Evolutionary conservation across 129 eudicot species (phyloP).

Genomic region (Escallonia herrerae): DNA sequence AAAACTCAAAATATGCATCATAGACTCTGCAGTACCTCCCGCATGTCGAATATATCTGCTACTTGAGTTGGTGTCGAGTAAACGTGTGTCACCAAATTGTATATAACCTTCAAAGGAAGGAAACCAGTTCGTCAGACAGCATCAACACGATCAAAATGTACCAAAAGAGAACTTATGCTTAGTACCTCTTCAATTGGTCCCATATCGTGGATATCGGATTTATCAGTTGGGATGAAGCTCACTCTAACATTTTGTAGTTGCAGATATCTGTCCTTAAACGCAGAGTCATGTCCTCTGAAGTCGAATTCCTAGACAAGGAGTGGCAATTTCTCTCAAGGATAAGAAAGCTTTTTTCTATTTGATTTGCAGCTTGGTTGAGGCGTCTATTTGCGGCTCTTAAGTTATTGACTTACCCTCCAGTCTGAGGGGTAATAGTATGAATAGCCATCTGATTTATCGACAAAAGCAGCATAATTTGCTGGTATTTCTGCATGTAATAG

Average conservation of each 20-base stretch:
- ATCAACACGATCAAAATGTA: background rate
- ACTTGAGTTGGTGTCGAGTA: conserved; percentile 71
- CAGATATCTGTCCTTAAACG: conserved; percentile 74
- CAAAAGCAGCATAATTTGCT: conserved; percentile 50
- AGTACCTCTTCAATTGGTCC: conserved; percentile 70
- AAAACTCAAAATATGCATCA: background rate
- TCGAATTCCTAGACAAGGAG: conserved; percentile 57
- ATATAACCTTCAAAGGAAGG: conserved; percentile 31
- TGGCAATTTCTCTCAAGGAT: background rate
- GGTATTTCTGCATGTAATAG: conserved; percentile 48
- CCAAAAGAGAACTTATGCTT: no score
- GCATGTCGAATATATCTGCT: conserved; percentile 54
- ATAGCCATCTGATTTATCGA: conserved; percentile 75
- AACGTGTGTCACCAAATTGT: conserved; percentile 50
- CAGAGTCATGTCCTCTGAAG: conserved; percentile 88
- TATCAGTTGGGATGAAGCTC: conserved; percentile 82
- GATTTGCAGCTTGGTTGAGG: background rate
- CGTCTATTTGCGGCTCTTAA: background rate
- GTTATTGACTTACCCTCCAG: conserved; percentile 56
- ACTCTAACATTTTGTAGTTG: conserved; percentile 88
- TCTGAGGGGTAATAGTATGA: conserved; percentile 83
- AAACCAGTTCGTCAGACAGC: background rate
- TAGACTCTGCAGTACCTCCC: conserved; percentile 44
- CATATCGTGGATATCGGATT: conserved; percentile 74
- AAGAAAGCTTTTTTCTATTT: background rate